Base-by-base conservation (phyloP, 768 basidiomycete genomes). In the Xerocomellus dryophilus region DNA sequence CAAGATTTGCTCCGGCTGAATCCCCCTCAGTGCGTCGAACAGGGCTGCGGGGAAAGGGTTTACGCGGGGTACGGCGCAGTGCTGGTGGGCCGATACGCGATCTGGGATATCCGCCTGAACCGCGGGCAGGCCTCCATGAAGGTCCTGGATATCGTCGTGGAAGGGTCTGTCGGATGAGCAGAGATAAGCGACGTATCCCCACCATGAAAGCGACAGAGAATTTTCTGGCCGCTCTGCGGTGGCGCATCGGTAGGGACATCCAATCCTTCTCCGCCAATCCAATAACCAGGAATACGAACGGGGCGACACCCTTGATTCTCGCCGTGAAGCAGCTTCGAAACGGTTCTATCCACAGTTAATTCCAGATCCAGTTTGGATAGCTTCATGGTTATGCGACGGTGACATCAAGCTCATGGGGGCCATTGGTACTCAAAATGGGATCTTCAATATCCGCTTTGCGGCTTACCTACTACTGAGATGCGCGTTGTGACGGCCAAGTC, bases 11-110 rank as follows among this genome's bases (percentile, higher is more conserved):
- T 21, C 86, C 88, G 0, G 88, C 84, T 7, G 85, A 90, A 61
- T 90, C 85, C 10, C 86, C 86, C 18, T 83, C 15, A 88, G 62
- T 4, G 80, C 80, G 66, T 90, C 88, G 12, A 90, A 66, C 1
- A 90, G 71, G 14, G 85, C 83, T 1, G 86, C 76, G 7, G 90
- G 88, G 76, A 90, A 90, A 9, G 84, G 80, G 56, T 82, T 74
- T 69, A 69, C 21, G 74, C 61, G 42, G 65, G 53, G 65, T 71
- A 71, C 44, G 80, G 75, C 54, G 73, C 68, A 18, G 71, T 62
- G 7, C 76, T 71, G 38, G 79, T 79, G 50, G 83, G 76, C 4
- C 84, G 82, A 66, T 89, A 89, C 67, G 88, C 85, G 53, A 88
- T 65, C 20, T 79, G 77, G 65, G 84, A 79, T 8, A 74, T 68